Evolutionary conservation across 768 basidiomycete species (phyloP).

Genomic region (Termitomyces sp.): DNA sequence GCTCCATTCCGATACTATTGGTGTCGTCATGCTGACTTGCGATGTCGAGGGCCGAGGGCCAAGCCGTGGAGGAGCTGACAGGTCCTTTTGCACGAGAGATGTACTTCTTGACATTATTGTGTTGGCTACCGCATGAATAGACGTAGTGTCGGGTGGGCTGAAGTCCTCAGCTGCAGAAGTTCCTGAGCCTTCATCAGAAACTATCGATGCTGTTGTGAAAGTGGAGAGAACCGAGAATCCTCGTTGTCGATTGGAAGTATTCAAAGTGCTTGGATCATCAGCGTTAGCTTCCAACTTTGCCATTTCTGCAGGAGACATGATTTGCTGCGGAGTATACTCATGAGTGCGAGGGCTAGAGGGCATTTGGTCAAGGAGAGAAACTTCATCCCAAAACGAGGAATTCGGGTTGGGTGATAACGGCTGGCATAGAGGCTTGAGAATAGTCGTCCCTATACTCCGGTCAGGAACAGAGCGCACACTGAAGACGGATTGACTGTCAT

Average conservation of each 20-base stretch:
- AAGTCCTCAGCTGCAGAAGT: slow-evolving; percentile 12
- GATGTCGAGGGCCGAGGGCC: slow-evolving; percentile 32
- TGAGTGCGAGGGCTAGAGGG: slow-evolving; percentile 31
- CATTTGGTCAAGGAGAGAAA: slow-evolving; percentile 25
- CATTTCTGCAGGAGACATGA: slow-evolving; percentile 66
- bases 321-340: slow-evolving; percentile 61
- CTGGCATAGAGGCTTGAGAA: slow-evolving; percentile 22
- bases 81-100: slow-evolving; percentile 16
- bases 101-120: slow-evolving; percentile 15
- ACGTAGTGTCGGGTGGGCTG: slow-evolving; percentile 21
- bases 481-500: slow-evolving; percentile 54
- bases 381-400: slow-evolving; percentile 50
- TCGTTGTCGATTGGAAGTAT: slow-evolving; percentile 27
- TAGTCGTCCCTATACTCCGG: slow-evolving; percentile 17
- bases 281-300: slow-evolving; percentile 55
- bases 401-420: slow-evolving; percentile 19
- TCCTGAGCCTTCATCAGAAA: slow-evolving; percentile 29
- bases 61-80: slow-evolving; percentile 15
- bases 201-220: slow-evolving; percentile 28
- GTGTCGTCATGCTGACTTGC: slow-evolving; percentile 23
- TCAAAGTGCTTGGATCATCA: slow-evolving; percentile 23
- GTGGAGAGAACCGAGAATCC: slow-evolving; percentile 36
- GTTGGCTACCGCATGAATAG: slow-evolving; percentile 13
- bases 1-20: slow-evolving; percentile 16
- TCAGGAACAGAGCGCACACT: slow-evolving; percentile 48